Evolutionary conservation across 2,329 filamentous ascomycete genomes (phyloP).

Genomic region (Tolypocladium tropicale): DNA sequence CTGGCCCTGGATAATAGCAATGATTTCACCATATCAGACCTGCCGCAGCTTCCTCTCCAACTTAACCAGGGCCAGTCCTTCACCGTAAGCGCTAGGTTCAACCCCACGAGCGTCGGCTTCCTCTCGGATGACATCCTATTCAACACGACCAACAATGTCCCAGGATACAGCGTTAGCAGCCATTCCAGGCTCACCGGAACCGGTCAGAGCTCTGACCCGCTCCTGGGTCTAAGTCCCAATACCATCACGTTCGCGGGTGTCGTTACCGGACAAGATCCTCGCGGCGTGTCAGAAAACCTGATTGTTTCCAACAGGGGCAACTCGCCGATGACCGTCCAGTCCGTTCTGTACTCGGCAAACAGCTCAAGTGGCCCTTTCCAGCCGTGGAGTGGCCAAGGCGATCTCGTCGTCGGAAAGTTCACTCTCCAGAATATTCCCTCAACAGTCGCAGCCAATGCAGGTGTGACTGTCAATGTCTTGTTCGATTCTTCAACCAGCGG

Average conservation of each 20-base stretch:
- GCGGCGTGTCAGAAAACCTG: conserved; percentile 30
- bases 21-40: conserved; percentile 25
- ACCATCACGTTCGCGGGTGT: conserved; percentile 38
- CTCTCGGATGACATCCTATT: conserved; percentile 36
- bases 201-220: conserved; percentile 31
- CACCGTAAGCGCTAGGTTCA: conserved; percentile 32
- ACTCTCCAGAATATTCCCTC: conserved; percentile 35
- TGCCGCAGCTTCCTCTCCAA: conserved; percentile 19
- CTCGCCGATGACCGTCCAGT: conserved; percentile 28
- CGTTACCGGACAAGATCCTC: conserved; percentile 29
- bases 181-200: conserved; percentile 38
- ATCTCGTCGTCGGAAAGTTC: conserved; percentile 35
- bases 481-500: conserved; percentile 37
- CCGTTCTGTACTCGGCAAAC: conserved; percentile 31
- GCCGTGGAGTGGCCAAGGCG: conserved; percentile 22
- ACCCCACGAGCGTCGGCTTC: conserved; percentile 34
- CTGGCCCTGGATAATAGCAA: conserved; percentile 21
- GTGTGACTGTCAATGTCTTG: conserved; percentile 29
- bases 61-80: conserved; percentile 27
- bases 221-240: conserved; percentile 37
- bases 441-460: conserved; percentile 28
- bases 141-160: conserved; percentile 33
- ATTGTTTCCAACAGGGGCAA: conserved; percentile 41
- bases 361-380: conserved; percentile 35
- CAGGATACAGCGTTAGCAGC: conserved; percentile 35